Percentiles rank a stretch among this genome's conserved stretches.
Evolutionary conservation across 805 yeast species (phyloP).

Genomic region (Kluyveromyces dobzhanskii): DNA sequence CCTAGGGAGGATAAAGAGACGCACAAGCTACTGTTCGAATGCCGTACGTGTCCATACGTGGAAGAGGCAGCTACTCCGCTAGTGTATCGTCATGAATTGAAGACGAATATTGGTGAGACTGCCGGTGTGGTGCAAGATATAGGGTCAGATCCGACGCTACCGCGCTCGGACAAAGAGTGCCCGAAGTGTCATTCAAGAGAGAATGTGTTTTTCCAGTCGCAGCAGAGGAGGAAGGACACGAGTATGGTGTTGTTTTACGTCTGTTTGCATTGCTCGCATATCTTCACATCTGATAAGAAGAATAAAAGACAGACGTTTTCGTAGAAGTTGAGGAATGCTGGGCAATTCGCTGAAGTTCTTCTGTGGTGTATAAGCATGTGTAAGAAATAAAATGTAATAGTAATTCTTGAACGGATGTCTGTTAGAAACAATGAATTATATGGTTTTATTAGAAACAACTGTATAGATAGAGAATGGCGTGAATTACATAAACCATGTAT

Average conservation of each 20-base stretch:
- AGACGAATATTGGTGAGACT: slow-evolving; percentile 84
- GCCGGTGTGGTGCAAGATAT: slow-evolving; percentile 96
- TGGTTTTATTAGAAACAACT: too few relatives aligned
- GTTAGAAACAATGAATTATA: too few relatives aligned
- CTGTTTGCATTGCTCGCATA: slow-evolving; percentile 78
- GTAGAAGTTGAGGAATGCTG: too few relatives aligned
- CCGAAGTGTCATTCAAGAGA: slow-evolving; percentile 82
- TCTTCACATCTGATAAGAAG: slow-evolving; percentile 35
- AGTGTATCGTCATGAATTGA: slow-evolving; percentile 87
- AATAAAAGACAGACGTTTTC: slow-evolving; percentile 30
- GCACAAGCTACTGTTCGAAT: slow-evolving; percentile 66
- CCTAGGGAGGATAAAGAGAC: slow-evolving; percentile 89
- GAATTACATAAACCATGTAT: too few relatives aligned
- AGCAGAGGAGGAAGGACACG: slow-evolving; percentile 90
- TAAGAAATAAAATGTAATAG: too few relatives aligned
- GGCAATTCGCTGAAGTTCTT: too few relatives aligned
- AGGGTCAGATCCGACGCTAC: slow-evolving; percentile 95
- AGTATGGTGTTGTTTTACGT: slow-evolving; percentile 93
- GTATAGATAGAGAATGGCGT: too few relatives aligned
- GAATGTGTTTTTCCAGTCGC: slow-evolving; percentile 95
- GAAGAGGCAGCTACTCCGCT: slow-evolving; percentile 83
- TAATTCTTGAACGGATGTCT: too few relatives aligned
- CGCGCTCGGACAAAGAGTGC: slow-evolving; percentile 89
- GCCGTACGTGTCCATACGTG: slow-evolving; percentile 90
- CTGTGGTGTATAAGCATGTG: too few relatives aligned